A percentile compares a stretch with the other conserved stretches of the same genome.
phyloP scores from a whole-genome alignment of 345 rosid genomes.

The Melaleuca quinquenervia region DNA sequence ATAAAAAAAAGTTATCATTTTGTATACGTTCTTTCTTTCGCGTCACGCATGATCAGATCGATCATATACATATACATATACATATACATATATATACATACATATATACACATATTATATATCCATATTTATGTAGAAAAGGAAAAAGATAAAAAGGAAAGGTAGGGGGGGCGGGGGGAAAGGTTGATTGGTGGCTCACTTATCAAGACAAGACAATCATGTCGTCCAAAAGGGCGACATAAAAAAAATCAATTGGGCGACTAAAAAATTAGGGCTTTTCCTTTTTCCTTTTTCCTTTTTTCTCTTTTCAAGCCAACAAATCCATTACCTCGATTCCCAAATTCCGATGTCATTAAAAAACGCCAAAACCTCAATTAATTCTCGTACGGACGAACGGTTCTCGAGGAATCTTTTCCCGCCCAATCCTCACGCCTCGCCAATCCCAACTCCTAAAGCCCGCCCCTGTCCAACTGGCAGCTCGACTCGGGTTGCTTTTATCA shows the following conservation, averaged over 20 bases:
- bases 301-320: not conserved
- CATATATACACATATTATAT: too few species aligned
- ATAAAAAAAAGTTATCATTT: not conserved
- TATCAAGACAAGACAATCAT: not conserved
- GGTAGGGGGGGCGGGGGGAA: not conserved
- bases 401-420: not conserved
- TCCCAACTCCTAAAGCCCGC: not conserved
- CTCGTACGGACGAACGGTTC: not conserved
- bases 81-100: too few species aligned
- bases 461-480: too few species aligned
- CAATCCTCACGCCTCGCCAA: not conserved
- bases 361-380: not conserved
- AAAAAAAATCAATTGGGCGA: not conserved
- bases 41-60: too few species aligned
- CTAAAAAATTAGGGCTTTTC: not conserved
- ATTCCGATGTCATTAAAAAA: not conserved
- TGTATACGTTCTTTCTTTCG: not conserved
- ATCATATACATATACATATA: too few species aligned
- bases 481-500: too few species aligned
- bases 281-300: not conserved
- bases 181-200: not conserved
- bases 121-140: too few species aligned
- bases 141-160: not conserved
- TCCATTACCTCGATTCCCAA: not conserved
- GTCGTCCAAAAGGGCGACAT: not conserved